Conservation (phyloP, 2,329 filamentous ascomycete species). For the Aspergillus sp. region DNA sequence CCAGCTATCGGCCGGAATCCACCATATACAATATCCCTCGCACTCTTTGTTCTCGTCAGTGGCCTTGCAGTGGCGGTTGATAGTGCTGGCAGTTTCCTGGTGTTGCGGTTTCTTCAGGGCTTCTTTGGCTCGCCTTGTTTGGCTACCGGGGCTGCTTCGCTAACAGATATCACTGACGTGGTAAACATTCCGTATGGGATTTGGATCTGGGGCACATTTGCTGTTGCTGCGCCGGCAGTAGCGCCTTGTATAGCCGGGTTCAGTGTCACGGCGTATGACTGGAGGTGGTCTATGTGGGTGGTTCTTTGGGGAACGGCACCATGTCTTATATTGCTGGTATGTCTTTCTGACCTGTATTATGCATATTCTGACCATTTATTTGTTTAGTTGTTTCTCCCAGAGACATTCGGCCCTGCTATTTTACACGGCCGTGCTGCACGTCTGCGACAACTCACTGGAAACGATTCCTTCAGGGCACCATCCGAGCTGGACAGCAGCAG, state of each 20-base stretch:
- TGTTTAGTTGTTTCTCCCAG: no score
- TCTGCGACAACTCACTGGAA: conserved; percentile 54
- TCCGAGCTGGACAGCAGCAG: conserved; percentile 53
- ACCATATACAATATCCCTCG: not conserved
- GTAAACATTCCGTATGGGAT: conserved; percentile 60
- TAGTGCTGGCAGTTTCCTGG: conserved; percentile 38
- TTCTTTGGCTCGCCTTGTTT: conserved; percentile 43
- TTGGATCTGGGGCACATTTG: conserved; percentile 44
- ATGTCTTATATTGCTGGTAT: no score
- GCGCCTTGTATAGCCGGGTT: no score
- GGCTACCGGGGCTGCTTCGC: conserved; percentile 44
- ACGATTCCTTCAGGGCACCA: conserved; percentile 53
- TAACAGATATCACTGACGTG: conserved; percentile 51
- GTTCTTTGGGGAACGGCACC: no score
- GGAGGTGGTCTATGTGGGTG: no score
- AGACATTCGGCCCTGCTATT: no score
- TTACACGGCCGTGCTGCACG: no score
- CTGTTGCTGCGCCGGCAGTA: conserved; percentile 22
- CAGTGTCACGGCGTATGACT: no score
- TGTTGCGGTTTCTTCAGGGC: conserved; percentile 54
- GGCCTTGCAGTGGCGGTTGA: not conserved
- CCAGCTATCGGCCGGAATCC: not conserved
- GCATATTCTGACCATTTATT: no score
- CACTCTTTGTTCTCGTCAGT: not conserved
- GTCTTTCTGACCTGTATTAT: no score